Evolutionary conservation across 305 asterid genomes (phyloP).

Genomic region (Rubia balearica): DNA sequence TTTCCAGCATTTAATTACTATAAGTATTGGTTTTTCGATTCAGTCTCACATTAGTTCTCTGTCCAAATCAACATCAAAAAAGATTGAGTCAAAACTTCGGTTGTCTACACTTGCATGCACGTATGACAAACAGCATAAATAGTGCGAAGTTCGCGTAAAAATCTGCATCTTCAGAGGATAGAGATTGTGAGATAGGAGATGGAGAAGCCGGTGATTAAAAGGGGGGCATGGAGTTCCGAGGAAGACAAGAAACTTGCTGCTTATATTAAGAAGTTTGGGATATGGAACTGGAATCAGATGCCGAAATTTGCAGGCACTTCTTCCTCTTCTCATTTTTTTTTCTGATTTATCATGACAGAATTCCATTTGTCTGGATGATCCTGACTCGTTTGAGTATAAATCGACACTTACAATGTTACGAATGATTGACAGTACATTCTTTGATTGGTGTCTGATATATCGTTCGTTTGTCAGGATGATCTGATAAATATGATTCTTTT

Average conservation of each 20-base stretch:
- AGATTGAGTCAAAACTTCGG: neutral
- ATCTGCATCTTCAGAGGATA: neutral
- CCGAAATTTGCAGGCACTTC: slow-evolving; percentile 13
- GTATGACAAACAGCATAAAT: neutral
- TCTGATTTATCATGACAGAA: neutral
- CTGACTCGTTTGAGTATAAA: too few species aligned
- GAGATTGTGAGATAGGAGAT: neutral
- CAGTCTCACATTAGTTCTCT: neutral
- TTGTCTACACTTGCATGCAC: neutral
- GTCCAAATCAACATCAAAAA: neutral
- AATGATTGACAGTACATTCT: neutral
- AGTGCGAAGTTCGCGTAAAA: neutral
- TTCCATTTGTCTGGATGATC: too few species aligned
- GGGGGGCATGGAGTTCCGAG: slow-evolving; percentile 7
- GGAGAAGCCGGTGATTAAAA: slow-evolving; percentile 9
- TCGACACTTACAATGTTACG: neutral
- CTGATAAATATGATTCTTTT: too few species aligned
- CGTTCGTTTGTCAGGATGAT: too few species aligned
- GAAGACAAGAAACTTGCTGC: slow-evolving; percentile 13
- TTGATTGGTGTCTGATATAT: too few species aligned
- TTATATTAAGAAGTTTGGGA: slow-evolving; percentile 9
- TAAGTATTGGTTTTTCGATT: neutral
- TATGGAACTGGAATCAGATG: slow-evolving; percentile 19
- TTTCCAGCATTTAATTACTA: slow-evolving; percentile 9
- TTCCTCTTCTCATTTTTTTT: neutral